Conservation (phyloP, 768 basidiomycete genomes). For the Candolleomyces aberdarensis region DNA sequence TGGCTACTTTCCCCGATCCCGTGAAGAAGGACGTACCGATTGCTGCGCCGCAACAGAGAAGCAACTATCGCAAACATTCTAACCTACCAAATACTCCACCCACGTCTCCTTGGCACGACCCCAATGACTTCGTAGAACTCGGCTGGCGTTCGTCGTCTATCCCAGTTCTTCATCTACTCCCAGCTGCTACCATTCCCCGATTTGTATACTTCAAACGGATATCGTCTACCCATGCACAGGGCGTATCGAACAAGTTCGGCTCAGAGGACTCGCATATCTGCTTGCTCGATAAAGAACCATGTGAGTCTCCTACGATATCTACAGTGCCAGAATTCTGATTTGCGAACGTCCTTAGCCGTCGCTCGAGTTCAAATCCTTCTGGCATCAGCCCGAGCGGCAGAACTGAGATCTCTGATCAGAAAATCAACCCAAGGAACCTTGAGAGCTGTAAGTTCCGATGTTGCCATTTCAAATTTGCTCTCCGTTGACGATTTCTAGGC, state of each 20-base stretch:
- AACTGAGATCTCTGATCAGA: constrained; percentile 30
- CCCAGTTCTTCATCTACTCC: constrained; percentile 67
- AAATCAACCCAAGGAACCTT: neutral
- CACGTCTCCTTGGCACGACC: constrained; percentile 67
- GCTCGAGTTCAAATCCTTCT: constrained; percentile 63
- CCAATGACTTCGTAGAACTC: constrained; percentile 80
- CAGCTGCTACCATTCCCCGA: constrained; percentile 73
- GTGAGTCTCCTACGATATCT: constrained; percentile 37
- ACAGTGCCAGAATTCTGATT: neutral
- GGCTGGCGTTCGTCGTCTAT: constrained; percentile 54
- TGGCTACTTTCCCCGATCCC: constrained; percentile 76
- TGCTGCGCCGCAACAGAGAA: constrained; percentile 40
- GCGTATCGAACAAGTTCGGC: constrained; percentile 76
- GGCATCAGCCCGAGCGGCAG: constrained; percentile 49
- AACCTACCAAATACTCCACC: constrained; percentile 41
- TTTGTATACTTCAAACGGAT: constrained; percentile 78
- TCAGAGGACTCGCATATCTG: constrained; percentile 81
- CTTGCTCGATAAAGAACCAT: constrained; percentile 66
- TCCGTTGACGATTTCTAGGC: neutral
- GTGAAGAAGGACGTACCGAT: constrained; percentile 58
- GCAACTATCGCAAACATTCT: constrained; percentile 46
- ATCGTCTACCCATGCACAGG: constrained; percentile 37
- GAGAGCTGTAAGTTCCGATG: neutral
- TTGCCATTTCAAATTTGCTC: neutral
- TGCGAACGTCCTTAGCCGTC: constrained; percentile 43